Conservation (phyloP, 495 filamentous ascomycete species). For the Tirmania nivea region DNA sequence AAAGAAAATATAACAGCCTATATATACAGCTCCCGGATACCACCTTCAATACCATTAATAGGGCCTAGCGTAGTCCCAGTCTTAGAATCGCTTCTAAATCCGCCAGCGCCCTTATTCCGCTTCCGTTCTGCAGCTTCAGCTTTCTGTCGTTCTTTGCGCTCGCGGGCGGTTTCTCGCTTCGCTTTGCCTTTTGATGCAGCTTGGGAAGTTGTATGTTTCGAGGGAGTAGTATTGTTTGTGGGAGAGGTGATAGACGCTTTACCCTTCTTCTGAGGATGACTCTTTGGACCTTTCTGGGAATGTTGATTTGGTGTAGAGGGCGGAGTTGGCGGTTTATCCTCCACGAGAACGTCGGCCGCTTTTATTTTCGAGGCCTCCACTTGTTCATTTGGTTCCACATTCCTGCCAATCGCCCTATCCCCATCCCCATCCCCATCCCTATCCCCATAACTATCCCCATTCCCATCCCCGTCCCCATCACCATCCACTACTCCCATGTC, state of each 20-base stretch:
- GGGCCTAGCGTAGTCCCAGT: constrained; percentile 3
- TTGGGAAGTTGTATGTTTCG: neutral
- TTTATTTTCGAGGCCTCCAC: neutral
- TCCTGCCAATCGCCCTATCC: neutral
- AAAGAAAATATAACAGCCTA: neutral
- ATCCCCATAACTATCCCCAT: neutral
- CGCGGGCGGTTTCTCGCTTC: constrained; percentile 18
- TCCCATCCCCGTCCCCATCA: neutral
- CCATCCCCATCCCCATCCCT: neutral
- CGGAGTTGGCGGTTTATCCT: neutral
- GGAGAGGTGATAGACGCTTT: constrained; percentile 1
- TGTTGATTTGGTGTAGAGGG: neutral
- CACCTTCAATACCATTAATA: neutral
- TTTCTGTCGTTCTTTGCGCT: constrained; percentile 28
- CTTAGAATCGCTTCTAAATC: neutral
- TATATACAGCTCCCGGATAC: constrained; percentile 12
- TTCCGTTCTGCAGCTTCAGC: constrained; percentile 25
- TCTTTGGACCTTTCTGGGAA: constrained; percentile 1
- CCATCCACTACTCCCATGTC: constrained; percentile 13
- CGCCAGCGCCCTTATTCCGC: constrained; percentile 3
- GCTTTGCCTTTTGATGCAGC: constrained; percentile 7
- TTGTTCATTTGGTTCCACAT: neutral
- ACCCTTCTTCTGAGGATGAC: neutral
- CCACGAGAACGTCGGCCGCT: neutral
- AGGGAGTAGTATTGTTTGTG: constrained; percentile 12